phyloP scores from a whole-genome alignment of 2,329 filamentous ascomycete species.

The Xylariaceae sp. region DNA sequence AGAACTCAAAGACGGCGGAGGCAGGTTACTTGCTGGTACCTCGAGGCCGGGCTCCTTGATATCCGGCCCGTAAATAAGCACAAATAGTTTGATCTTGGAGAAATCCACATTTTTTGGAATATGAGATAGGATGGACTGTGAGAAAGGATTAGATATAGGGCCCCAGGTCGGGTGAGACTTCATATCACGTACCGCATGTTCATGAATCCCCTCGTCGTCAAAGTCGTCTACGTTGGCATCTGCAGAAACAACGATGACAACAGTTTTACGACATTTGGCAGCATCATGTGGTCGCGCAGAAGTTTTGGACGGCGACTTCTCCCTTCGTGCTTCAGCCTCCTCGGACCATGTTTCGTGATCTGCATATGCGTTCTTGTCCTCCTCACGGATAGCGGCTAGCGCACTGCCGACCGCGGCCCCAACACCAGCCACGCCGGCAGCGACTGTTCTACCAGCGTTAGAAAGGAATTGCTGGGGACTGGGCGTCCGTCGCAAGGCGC shows the following conservation, averaged over 20 bases:
- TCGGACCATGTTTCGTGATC: slow-evolving; percentile 92
- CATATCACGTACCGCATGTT: slow-evolving; percentile 66
- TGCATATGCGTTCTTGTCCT: slow-evolving; percentile 71
- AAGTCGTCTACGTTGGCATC: slow-evolving; percentile 56
- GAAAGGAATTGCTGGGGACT: slow-evolving; percentile 87
- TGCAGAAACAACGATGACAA: slow-evolving; percentile 85
- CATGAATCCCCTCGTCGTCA: slow-evolving; percentile 58
- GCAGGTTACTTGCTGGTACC: slow-evolving; percentile 46
- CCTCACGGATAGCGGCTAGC: slow-evolving; percentile 76
- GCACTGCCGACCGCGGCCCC: slow-evolving; percentile 78
- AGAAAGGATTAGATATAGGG: no score
- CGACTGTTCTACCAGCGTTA: slow-evolving; percentile 73
- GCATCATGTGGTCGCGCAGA: slow-evolving; percentile 29
- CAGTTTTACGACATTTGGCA: slow-evolving; percentile 61
- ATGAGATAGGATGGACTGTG: slow-evolving; percentile 78
- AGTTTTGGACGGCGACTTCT: slow-evolving; percentile 33
- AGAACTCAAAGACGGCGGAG: slow-evolving; percentile 62
- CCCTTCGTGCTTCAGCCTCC: slow-evolving; percentile 67
- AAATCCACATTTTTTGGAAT: slow-evolving; percentile 74
- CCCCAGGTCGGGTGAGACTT: not conserved
- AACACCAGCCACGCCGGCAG: slow-evolving; percentile 75
- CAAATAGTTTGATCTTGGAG: slow-evolving; percentile 69
- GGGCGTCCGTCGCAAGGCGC: slow-evolving; percentile 72
- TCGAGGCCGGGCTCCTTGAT: slow-evolving; percentile 62
- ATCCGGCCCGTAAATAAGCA: slow-evolving; percentile 82